Evolutionary conservation across 2,329 filamentous ascomycete genomes (phyloP), one percentile per base, ranked within the genome.

Genomic region (Epichloe bromicola): DNA sequence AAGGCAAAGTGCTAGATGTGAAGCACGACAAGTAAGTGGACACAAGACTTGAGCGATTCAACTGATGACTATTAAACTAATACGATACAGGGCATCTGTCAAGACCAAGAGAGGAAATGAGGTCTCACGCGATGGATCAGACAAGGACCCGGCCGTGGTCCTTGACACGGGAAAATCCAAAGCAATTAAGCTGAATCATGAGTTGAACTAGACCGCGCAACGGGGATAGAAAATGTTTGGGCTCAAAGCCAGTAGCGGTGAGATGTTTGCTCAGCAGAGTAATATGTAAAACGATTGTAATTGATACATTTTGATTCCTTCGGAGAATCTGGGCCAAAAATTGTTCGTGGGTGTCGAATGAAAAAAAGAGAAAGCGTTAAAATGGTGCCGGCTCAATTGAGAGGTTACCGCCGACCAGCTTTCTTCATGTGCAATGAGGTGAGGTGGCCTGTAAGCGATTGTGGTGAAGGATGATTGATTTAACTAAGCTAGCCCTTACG

Each of bases 1-100:
- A 71, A 52, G 70, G 70, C 2, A 70, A 70, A 14, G 70, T 73
- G 1, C 55, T 72, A 3, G 69, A 73, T 14, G 70, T 73, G 42
- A 72, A 72, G 53, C 61, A 58, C 0, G 66, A 70, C 26, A 64
- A 68, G 70, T 72, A 53, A 60, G 67, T 10, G n/a, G 7, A 11
- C n/a, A 17, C 38, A 4, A 40, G 15, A 17, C 8, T 17, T 43
- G 30, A 30, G 10, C 10, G 30, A 30, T 30, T 30, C 3, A 30
- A 4, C 30, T 4, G 10, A 30, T 30, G 46, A 48, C 5, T 6
- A 12, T 14, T 15, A 7, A 2, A 20, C 49, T 51, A 43, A 51
- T 5, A 0, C 14, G 2, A 47, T 44, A 0, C 37, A 70, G 68
- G 37, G 62, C 68, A 0, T 63, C 61, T 0, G 67, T 73, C 17